These are phyloP conservation scores for Murraya koenigii DNA, from an alignment of 345 rosid species.

Conservation along the genomic window DNA sequence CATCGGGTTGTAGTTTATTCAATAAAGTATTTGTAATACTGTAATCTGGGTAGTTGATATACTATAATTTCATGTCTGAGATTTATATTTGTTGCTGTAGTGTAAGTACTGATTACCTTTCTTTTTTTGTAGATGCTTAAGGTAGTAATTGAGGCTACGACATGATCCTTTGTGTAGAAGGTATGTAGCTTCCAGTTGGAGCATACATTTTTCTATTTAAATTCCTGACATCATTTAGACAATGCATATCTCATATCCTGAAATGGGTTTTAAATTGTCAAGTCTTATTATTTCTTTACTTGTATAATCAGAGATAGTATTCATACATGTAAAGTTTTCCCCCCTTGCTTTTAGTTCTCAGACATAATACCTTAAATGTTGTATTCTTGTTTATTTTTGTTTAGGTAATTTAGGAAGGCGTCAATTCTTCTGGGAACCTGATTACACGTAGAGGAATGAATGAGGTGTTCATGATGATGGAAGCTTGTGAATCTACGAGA, in stretches of 20 bases:
- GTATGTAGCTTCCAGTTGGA: conserved; percentile 14
- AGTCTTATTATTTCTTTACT: no score
- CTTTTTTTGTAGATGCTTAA: conserved; percentile 31
- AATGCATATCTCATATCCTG: background rate
- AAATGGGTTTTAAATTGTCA: background rate
- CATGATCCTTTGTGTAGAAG: conserved; percentile 19
- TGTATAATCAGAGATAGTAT: background rate
- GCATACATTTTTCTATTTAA: background rate
- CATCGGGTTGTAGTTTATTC: background rate
- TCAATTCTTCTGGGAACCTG: background rate
- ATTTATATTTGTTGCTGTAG: background rate
- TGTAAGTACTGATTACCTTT: background rate
- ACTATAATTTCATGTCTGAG: background rate
- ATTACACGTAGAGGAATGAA: background rate
- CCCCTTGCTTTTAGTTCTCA: background rate
- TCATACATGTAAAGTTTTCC: background rate
- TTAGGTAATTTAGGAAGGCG: background rate
- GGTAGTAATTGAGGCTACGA: background rate
- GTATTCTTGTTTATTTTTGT: background rate
- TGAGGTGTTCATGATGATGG: background rate
- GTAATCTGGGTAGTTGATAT: background rate
- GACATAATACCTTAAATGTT: background rate
- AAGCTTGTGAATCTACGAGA: background rate
- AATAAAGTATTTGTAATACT: background rate
- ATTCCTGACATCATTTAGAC: background rate